Evolutionary conservation across 2,329 filamentous ascomycete genomes (phyloP), one percentile per base, ranked within the genome.

Genomic region (Fusarium praegraminearum): DNA sequence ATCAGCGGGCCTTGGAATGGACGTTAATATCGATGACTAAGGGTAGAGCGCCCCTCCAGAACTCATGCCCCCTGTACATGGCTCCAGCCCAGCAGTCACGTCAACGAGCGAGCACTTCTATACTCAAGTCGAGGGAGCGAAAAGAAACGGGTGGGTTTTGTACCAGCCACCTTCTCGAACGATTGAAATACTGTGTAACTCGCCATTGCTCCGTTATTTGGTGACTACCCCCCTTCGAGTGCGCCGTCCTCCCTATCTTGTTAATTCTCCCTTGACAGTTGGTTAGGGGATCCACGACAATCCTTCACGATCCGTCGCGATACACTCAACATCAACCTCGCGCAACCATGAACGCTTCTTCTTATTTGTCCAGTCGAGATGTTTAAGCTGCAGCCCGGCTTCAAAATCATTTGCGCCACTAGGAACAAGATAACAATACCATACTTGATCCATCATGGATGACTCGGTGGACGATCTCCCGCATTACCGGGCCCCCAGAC

Each of bases 401-500:
- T 43, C 67, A 52, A 26, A 65, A 50, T 56, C 33, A 24, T 59
- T 65, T 63, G 65, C 61, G 50, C 54, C 62, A 58, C 41, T 50
- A 57, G 49, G 67, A 55, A 59, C 33, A 62, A 35, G 36, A 56
- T 36, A 20, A 59, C 33, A 36, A 40, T 28, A 46, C 43, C 30
- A 33, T 22, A 62, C 50, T 32, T 36, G 22, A 30, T 52, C 43
- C 38, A 66, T 41, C 57, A 76, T 76, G 74, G 73, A 70, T 51
- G 65, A 72, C 38, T 55, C 62, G 9, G 50, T 67, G 12, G 53
- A 65, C 51, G 60, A 67, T 44, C 65, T 57, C 49, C 69, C 76
- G 69, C 61, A 53, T 45, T 72, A 76, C 54, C 70, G 75, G 40
- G 67, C 67, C 24, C 78, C 78, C 65, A 77, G 80, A 61, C 76